Conservation (phyloP, 1,139 yeast species). For the Barnettozyma hawaiiensis region DNA sequence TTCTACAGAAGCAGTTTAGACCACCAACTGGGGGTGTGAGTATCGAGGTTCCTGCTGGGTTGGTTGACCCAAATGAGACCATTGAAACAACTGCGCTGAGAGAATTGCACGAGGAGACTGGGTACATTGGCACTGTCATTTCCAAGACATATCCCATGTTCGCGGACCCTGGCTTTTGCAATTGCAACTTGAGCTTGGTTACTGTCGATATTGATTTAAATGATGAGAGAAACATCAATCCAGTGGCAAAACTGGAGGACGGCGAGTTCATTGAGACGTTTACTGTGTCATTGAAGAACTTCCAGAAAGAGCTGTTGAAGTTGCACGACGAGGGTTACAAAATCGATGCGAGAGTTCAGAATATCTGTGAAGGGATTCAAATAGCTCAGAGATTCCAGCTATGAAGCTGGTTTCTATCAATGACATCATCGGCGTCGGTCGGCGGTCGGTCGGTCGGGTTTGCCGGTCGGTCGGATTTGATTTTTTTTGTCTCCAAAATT, state of each 20-base stretch:
- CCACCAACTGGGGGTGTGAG: slow-evolving; percentile 88
- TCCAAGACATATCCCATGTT: slow-evolving; percentile 52
- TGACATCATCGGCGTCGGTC: too few relatives aligned
- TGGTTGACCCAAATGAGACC: slow-evolving; percentile 79
- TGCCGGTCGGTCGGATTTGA: too few relatives aligned
- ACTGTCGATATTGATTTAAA: slow-evolving; percentile 71
- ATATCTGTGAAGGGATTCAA: slow-evolving; percentile 71
- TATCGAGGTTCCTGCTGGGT: slow-evolving; percentile 92
- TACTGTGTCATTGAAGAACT: slow-evolving; percentile 52
- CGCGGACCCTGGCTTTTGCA: slow-evolving; percentile 93
- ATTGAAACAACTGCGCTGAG: slow-evolving; percentile 77
- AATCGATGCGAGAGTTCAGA: slow-evolving; percentile 83
- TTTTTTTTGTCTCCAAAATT: neutral
- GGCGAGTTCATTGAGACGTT: slow-evolving; percentile 86
- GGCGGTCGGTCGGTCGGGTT: too few relatives aligned
- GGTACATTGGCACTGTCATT: slow-evolving; percentile 56
- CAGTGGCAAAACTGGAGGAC: slow-evolving; percentile 73
- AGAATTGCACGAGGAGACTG: slow-evolving; percentile 89
- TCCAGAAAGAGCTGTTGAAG: slow-evolving; percentile 49
- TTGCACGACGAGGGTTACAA: slow-evolving; percentile 61
- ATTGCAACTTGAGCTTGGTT: slow-evolving; percentile 80
- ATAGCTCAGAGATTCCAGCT: slow-evolving; percentile 39
- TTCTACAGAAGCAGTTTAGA: slow-evolving; percentile 82
- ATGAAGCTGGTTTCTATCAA: too few relatives aligned
- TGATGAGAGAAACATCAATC: slow-evolving; percentile 59